Base-by-base conservation (phyloP, 2,329 filamentous ascomycete species). In the Cercospora berteroae region DNA sequence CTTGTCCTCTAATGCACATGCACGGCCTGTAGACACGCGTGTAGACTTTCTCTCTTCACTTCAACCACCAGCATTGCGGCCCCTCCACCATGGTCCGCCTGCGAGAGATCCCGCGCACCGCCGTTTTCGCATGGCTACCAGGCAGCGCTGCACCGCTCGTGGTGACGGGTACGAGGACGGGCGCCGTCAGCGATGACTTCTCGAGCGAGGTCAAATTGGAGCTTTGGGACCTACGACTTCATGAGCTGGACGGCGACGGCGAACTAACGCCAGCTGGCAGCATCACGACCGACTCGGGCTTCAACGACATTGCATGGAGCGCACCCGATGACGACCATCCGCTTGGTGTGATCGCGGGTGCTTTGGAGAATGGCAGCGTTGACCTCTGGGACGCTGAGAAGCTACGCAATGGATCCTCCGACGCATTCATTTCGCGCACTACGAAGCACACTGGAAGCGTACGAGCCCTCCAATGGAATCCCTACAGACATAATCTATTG, bases 301-400 rank as follows among this genome's bases (percentile, higher is more conserved):
- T 99, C 81, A 95, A 97, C 80, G 95, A 98, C 78, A 91, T 99
- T 79, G 93, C 94, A 68, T 99, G 95, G 95, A 90, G 93, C 65
- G 88, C 91, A 72, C 88, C 92, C 58, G 91, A 89, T 73, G 89
- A 90, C 69, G 89, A 93, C 70, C 86, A 92, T 76, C 89, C 92
- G 13, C 87, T 88, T 73, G 95, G 96, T 72, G 90, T 99, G 78
- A 95, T 99, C 81, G 95, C 95, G 63, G 95, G 94, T 78, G 95
- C 93, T 70, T 86, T 98, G 70, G 96, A 99, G 80, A 97, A 94
- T 81, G 95, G 96, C 68, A 91, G 93, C 44, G 86, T 99, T 71
- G 92, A 96, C 77, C 83, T 99, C 36, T 99, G 94, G 93, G 94
- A 97, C 80, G 95, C 93, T 44, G 90, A 88, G 76, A 89, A 88